phyloP scores from a whole-genome alignment of 352 stramenopile genomes.

The Globisporangium emineosum region DNA sequence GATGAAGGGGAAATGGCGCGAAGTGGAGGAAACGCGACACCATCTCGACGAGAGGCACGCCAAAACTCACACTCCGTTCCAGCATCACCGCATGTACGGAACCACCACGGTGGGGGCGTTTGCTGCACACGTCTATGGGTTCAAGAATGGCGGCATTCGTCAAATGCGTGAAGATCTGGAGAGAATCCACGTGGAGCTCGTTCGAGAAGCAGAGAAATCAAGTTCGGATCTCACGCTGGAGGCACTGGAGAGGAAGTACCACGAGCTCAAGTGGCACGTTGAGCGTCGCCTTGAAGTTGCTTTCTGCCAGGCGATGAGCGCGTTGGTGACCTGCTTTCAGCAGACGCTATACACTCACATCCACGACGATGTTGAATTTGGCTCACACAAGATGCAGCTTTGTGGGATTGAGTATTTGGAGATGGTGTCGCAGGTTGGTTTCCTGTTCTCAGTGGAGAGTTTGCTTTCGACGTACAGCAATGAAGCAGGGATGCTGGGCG shows the following conservation, averaged over 20 bases:
- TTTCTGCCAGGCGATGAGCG: slow-evolving; percentile 81
- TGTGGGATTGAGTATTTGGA: slow-evolving; percentile 66
- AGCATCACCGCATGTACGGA: slow-evolving; percentile 64
- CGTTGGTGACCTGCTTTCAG: slow-evolving; percentile 83
- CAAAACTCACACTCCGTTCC: slow-evolving; percentile 31
- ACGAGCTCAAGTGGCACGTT: slow-evolving; percentile 82
- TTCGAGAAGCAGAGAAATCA: slow-evolving; percentile 47
- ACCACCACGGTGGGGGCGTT: slow-evolving; percentile 83
- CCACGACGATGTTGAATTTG: slow-evolving; percentile 42
- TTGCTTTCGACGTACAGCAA: slow-evolving; percentile 85
- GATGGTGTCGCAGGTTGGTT: slow-evolving; percentile 63
- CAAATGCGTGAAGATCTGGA: slow-evolving; percentile 73
- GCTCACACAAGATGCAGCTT: slow-evolving; percentile 29
- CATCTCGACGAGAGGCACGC: slow-evolving; percentile 3
- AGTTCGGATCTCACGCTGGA: slow-evolving; percentile 75
- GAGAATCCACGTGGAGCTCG: slow-evolving; percentile 39
- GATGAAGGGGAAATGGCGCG: slow-evolving; percentile 21
- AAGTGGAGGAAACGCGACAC: slow-evolving; percentile 13
- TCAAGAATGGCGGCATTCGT: slow-evolving; percentile 70
- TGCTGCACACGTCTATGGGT: slow-evolving; percentile 81
- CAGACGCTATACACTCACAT: slow-evolving; percentile 82
- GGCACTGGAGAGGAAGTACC: slow-evolving; percentile 68
- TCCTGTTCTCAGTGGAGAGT: slow-evolving; percentile 83
- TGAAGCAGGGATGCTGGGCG: slow-evolving; percentile 80
- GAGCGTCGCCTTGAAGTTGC: slow-evolving; percentile 79